A percentile compares a stretch with the other conserved stretches of the same genome.
Conservation (phyloP, 306 rosid genomes). For the Trichosanthes cucumerina region DNA sequence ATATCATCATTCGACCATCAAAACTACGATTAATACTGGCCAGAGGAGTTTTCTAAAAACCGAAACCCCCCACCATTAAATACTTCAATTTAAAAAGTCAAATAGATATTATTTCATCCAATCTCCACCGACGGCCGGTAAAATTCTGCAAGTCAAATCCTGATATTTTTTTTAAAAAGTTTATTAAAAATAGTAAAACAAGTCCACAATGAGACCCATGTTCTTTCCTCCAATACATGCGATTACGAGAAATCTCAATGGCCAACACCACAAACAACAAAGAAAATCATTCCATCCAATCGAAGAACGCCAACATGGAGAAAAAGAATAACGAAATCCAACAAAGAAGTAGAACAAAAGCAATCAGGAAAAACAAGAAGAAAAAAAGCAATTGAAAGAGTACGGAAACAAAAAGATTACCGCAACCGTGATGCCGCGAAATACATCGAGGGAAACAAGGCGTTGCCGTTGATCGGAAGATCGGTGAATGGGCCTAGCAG, state of each 20-base stretch:
- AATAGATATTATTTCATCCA: background rate
- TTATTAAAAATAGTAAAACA: background rate
- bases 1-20: background rate
- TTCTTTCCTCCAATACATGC: background rate
- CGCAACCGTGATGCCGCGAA: constrained; percentile 90
- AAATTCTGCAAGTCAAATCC: background rate
- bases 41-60: background rate
- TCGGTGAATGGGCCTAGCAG: background rate
- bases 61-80: background rate
- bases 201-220: constrained; percentile 1
- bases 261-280: background rate
- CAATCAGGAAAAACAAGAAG: background rate
- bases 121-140: background rate
- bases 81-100: background rate
- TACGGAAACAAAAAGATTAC: constrained; percentile 24
- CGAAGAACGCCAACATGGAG: background rate
- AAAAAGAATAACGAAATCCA: background rate
- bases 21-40: background rate
- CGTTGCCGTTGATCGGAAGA: constrained; percentile 33
- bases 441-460: constrained; percentile 77
- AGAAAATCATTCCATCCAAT: background rate
- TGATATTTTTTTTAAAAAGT: background rate
- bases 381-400: background rate
- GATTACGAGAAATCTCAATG: background rate
- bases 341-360: background rate